A percentile compares a stretch with the other conserved stretches of the same genome.
phyloP scores from a whole-genome alignment of 1,284 basidiomycete genomes.

The Inonotus hispidus region DNA sequence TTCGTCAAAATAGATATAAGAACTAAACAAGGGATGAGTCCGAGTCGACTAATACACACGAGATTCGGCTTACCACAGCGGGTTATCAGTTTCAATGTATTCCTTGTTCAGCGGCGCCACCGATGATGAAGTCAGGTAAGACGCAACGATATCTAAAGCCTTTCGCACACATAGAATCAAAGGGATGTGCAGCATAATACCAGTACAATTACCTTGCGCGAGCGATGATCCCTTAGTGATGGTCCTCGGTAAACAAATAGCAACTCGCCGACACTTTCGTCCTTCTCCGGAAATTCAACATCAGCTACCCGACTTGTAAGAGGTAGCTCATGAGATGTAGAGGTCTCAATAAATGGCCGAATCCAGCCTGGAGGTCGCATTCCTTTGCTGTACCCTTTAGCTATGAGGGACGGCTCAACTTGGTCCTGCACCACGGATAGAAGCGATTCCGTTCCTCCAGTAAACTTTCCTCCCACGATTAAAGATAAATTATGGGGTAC shows the following conservation, averaged over 20 bases:
- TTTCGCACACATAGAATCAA: constrained; percentile 26
- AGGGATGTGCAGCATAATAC: not conserved
- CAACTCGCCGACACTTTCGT: constrained; percentile 92
- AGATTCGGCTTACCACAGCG: constrained; percentile 60
- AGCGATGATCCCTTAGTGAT: constrained; percentile 66
- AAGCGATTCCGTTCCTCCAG: constrained; percentile 61
- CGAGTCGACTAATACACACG: constrained; percentile 16
- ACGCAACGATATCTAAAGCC: constrained; percentile 83
- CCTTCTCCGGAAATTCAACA: constrained; percentile 96
- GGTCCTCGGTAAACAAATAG: constrained; percentile 80
- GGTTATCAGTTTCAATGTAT: constrained; percentile 89
- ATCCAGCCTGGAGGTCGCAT: constrained; percentile 79
- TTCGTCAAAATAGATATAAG: constrained; percentile 82
- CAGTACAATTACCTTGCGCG: constrained; percentile 52
- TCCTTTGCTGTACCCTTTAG: constrained; percentile 66
- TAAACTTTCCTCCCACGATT: constrained; percentile 77
- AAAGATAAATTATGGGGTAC: constrained; percentile 91
- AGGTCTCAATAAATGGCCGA: constrained; percentile 90
- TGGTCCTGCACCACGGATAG: constrained; percentile 75
- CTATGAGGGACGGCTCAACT: constrained; percentile 77
- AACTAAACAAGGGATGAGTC: constrained; percentile 37
- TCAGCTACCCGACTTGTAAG: constrained; percentile 53
- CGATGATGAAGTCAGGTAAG: constrained; percentile 86
- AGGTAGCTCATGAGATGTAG: constrained; percentile 59
- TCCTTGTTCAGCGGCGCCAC: constrained; percentile 91